Evolutionary conservation across 257 asterid genomes (phyloP), one percentile per base, ranked within the genome.

Genomic region (Penstemon eatonii): DNA sequence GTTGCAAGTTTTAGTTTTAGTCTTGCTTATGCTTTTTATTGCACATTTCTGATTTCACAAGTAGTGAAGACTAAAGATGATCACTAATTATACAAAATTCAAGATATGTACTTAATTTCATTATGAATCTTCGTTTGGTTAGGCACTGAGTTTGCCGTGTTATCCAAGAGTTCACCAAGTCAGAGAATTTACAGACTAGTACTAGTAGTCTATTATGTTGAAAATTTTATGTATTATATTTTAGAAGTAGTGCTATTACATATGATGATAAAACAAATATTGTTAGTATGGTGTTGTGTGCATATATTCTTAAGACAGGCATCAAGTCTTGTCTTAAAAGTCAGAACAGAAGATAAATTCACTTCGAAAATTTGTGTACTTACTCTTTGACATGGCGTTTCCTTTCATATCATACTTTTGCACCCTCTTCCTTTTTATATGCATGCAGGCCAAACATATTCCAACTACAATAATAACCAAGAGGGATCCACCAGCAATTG

Each of bases 321-420:
- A 25, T 25, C 33, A 25, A 25, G 33, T 25, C 33, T 25, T 1
- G 33, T 25, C 33, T 25, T 25, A 25, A 25, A 25, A 6, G 25
- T 19, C 41, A 44, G 9, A 11, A 33, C 37, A 36, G 33, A 12
- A 63, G 13, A 55, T 42, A 50, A 18, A 5, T 60, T 19, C 7
- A 10, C 56, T 9, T 45, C 13, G 60, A 13, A 42, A 5, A 15
- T 39, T 58, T 63, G 19, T 15, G 41, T 51, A 63, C 94, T 79
- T 77, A 91, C 97, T 88, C 81, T 85, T 91, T 59, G 95, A 88
- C 83, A 82, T 74, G 0, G 78, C 63, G 56, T 79, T 84, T 69
- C 86, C 87, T 52, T 83, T 84, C 57, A 51, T 60, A 13, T 76
- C 81, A 50, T 70, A 52, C 63, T 80, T 73, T 8, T 63, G 65